Base-by-base conservation (phyloP, 768 basidiomycete genomes). In the Hysterangium stoloniferum region DNA sequence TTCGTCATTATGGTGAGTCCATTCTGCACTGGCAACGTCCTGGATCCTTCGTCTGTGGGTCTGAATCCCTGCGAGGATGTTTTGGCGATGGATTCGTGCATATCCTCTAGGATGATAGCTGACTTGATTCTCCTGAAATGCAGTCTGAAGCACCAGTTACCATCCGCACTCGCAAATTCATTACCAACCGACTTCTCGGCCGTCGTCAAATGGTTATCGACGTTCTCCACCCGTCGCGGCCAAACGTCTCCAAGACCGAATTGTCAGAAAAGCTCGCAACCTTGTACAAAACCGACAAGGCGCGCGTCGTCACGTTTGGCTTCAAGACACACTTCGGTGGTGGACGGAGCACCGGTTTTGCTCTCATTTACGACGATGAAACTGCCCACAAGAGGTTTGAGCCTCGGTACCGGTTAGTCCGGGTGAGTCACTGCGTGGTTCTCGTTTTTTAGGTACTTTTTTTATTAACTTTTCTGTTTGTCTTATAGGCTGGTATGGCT, bases 161-260 rank as follows among this genome's bases (percentile, higher is more conserved):
- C 59, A 78, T 99, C 67, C 90, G 96, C 63, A 96, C 96, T 49
- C 88, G 94, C 70, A 97, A 99, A 78, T 98, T 98, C 77, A 88
- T 97, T 71, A 96, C 94, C 66, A 99, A 99, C 80, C 91, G 93
- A 54, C 86, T 99, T 58, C 76, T 99, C 45, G 82, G 88, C 60
- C 88, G 96, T 61, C 88, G 90, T 64, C 96, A 98, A 77, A 94
- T 98, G 64, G 78, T 97, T 60, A 78, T 97, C 58, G 92, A 94
- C 60, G 79, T 95, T 59, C 82, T 96, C 59, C 96, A 99, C 73
- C 95, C 95, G n/a, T 84, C 80, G 50, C 88, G 93, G 52, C 70
- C 96, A 54, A 97, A 94, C 68, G 89, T 98, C 66, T 84, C 95
- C 63, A 91, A 88, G 72, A 71, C 79, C 46, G 94, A 98, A 61